phyloP scores from a whole-genome alignment of 2,329 filamentous ascomycete genomes.

The Aspergillus sp. region DNA sequence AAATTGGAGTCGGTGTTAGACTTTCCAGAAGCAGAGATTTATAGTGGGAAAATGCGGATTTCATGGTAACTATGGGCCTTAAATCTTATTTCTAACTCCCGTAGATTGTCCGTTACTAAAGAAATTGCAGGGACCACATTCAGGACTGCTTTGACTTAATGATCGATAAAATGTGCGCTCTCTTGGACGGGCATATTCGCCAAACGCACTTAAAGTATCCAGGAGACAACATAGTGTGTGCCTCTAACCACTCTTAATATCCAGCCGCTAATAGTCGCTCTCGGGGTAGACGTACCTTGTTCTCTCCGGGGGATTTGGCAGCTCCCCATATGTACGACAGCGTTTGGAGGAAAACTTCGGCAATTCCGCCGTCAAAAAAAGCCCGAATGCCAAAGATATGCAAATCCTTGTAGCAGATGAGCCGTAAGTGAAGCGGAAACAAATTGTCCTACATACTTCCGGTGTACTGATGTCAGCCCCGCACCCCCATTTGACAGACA shows the following conservation, averaged over 20 bases:
- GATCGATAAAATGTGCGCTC: constrained; percentile 28
- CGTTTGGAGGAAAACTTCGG: constrained; percentile 26
- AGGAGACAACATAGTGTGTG: constrained; percentile 26
- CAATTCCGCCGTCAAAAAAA: constrained; percentile 6
- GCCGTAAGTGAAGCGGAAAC: constrained; percentile 20
- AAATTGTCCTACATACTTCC: background rate
- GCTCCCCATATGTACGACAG: constrained; percentile 31
- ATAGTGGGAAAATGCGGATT: constrained; percentile 31
- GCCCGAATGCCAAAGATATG: constrained; percentile 22
- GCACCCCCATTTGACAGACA: too few species aligned
- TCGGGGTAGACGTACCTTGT: constrained; percentile 26
- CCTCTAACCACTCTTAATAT: background rate
- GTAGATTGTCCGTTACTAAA: background rate
- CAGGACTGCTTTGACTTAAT: constrained; percentile 24
- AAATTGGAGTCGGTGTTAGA: constrained; percentile 17
- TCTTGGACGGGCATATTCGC: constrained; percentile 27
- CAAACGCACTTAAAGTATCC: constrained; percentile 25
- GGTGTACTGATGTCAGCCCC: background rate
- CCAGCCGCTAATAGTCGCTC: background rate
- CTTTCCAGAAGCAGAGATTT: constrained; percentile 27
- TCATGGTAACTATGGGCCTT: constrained; percentile 21
- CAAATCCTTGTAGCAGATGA: constrained; percentile 33
- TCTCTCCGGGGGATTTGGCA: constrained; percentile 35
- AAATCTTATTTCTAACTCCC: background rate
- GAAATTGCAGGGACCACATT: constrained; percentile 16